Conservation (phyloP, 768 basidiomycete genomes). For the Pleurotus sapidus region DNA sequence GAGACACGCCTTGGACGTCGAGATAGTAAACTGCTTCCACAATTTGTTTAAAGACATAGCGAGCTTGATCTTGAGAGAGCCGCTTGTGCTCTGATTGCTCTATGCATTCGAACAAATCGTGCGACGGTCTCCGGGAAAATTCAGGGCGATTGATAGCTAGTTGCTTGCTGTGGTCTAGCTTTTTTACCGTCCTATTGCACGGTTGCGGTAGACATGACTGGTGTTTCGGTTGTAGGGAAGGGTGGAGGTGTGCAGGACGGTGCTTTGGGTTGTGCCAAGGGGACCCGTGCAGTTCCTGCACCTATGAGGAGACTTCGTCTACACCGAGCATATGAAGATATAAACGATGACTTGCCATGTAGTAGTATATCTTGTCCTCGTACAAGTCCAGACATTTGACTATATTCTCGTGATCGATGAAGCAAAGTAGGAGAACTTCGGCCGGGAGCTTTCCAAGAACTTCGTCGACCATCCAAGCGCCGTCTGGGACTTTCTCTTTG, state of each 20-base stretch:
- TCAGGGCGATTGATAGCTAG: conserved; percentile 25
- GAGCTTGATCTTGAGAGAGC: conserved; percentile 74
- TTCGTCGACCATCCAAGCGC: conserved; percentile 64
- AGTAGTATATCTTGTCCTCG: conserved; percentile 83
- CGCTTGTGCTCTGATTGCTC: conserved; percentile 82
- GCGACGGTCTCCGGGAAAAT: conserved; percentile 71
- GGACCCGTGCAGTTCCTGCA: conserved; percentile 90
- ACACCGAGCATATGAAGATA: neutral
- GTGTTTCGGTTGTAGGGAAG: too few species aligned
- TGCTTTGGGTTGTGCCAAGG: conserved; percentile 72
- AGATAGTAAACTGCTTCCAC: conserved; percentile 84
- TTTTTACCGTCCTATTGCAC: too few species aligned
- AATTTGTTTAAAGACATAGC: conserved; percentile 84
- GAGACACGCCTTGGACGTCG: conserved; percentile 79
- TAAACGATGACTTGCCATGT: conserved; percentile 59
- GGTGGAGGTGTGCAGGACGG: conserved; percentile 24
- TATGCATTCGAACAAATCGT: conserved; percentile 95
- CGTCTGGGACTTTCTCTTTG: conserved; percentile 64
- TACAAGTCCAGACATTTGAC: conserved; percentile 82
- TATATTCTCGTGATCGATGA: conserved; percentile 76
- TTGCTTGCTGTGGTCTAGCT: neutral
- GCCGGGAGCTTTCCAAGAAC: conserved; percentile 65
- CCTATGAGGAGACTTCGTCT: conserved; percentile 37
- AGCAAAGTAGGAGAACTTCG: conserved; percentile 76
- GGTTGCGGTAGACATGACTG: too few species aligned